Base-by-base conservation (phyloP, 257 asterid species). In the Haberlea rhodopensis region DNA sequence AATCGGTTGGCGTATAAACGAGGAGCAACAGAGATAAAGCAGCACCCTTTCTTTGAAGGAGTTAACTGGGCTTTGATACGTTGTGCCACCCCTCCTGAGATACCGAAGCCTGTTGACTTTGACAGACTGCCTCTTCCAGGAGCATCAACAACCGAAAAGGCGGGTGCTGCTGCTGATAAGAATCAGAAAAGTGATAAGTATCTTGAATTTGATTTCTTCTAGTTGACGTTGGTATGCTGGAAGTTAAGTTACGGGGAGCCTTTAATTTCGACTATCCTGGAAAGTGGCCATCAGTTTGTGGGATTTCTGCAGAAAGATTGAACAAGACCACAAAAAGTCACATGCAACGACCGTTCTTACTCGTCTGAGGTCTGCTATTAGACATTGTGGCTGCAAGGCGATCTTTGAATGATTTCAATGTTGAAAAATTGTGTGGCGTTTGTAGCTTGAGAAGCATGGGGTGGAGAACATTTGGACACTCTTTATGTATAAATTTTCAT, bases 11-110 rank as follows among this genome's bases (percentile, higher is more conserved):
- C 91, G 15, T 87, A 73, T 68, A 87, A 87, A 60, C 67, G 94
- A 22, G 96, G 95, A 13, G 96, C 96, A 21, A 87, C 96, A 0
- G 96, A 88, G 71, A 82, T 88, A 21, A 88, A 86, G 79, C 96
- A 88, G 19, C 96, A 88, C 75, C 96, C 95, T 16, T 88, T 88
- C 79, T 88, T 88, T 29, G 92, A 88, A 77, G 95, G 96, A 6
- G 95, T 88, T 57, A 89, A 86, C 57, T 86, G 95, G 96, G 96
- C 96, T 27, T 69, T 86, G 69, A 89, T 89, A 25, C 84, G 96
- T 1, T 87, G 95, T 27, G 96, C 96, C n/a, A 83, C 86, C 56
- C 95, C 96, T 34, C 96, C 90, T 0, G 95, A 89, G 16, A 67
- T 89, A 73, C 96, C 96, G 0, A 85, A 82, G 75, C 88, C 87